Evolutionary conservation across 2,329 filamentous ascomycete genomes (phyloP), one percentile per base, ranked within the genome.

Genomic region (Fusarium stilboides): DNA sequence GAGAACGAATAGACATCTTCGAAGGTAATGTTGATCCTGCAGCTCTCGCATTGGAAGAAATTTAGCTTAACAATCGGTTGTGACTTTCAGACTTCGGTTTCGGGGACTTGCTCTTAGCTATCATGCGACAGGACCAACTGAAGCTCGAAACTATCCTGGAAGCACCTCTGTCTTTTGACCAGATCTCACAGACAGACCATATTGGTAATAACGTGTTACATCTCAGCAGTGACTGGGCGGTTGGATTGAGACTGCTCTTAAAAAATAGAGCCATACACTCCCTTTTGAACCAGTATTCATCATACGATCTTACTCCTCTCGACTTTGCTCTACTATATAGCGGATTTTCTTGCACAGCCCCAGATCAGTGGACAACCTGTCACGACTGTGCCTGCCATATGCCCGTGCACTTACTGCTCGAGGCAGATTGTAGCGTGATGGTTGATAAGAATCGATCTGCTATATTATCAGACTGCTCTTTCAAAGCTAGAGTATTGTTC

Each of bases 401-500:
- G 15, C 17, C 54, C 14, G 24, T 4, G 15, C 15, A 50, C 13
- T 8, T 57, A 2, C 36, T 57, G 9, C 36, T 57, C 1, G 44
- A 57, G 12, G 44, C 37, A 1, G 54, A 57, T 8, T 50, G 36
- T 8, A 26, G 6, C 8, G 28, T 53, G 6, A 8, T 5, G 15
- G 36, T 22, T 4, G 20, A 14, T 22, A 0, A 1, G 8, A 2
- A 0, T 6, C 13, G 4, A 15, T 17, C 5, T 3, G 4, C 4
- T 15, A n/a, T 4, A 2, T 2, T 24, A 9, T 13, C 5, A 33
- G 22, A 4, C 1, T 49, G 36, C 20, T 57, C 54, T 2, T 14
- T 50, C 1, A 20, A 22, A 34, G 37, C 26, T 15, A 17, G 26
- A 40, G 34, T 1, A 8, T 4, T 57, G 5, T 40, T 57, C 17